A percentile compares a stretch with the other conserved stretches of the same genome.
These are phyloP conservation scores for Apiotrichum domesticum DNA, from an alignment of 1,284 basidiomycete genomes.

Conservation along the genomic window DNA sequence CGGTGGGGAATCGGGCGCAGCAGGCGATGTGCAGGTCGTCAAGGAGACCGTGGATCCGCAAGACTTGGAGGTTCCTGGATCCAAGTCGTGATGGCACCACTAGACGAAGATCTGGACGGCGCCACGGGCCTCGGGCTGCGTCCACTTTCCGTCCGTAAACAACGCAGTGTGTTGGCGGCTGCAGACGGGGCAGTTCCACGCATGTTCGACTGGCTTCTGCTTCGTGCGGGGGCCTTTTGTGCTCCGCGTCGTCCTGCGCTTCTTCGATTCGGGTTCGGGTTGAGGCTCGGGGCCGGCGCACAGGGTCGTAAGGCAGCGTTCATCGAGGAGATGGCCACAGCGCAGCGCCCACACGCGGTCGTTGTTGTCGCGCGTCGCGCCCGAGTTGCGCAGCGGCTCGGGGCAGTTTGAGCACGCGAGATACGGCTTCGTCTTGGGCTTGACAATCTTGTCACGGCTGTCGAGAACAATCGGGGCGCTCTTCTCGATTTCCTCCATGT, in stretches of 20 bases:
- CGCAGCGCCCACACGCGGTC: slow-evolving; percentile 41
- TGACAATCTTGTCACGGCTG: slow-evolving; percentile 25
- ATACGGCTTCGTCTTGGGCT: slow-evolving; percentile 13
- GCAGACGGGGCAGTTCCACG: slow-evolving; percentile 36
- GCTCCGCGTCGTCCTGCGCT: neutral
- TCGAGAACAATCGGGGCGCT: slow-evolving; percentile 19
- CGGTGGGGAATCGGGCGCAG: no score
- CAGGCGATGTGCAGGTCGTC: no score
- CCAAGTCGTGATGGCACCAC: no score
- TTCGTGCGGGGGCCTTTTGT: neutral
- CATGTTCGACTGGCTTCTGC: slow-evolving; percentile 9
- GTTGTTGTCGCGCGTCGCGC: slow-evolving; percentile 25
- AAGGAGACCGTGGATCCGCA: no score
- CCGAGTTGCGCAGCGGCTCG: slow-evolving; percentile 31
- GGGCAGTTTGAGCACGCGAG: slow-evolving; percentile 39
- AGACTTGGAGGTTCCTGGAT: no score
- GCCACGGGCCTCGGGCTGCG: slow-evolving; percentile 26
- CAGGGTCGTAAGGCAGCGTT: slow-evolving; percentile 33
- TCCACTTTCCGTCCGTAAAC: slow-evolving; percentile 25
- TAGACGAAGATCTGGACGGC: slow-evolving; percentile 10
- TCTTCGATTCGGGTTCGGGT: slow-evolving; percentile 2
- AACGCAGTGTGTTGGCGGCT: slow-evolving; percentile 23
- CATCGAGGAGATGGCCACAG: slow-evolving; percentile 46
- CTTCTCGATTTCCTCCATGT: slow-evolving; percentile 18
- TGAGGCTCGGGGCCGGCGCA: neutral